A percentile compares a stretch with the other conserved stretches of the same genome.
Evolutionary conservation across 1,139 yeast genomes (phyloP).

Genomic region (Saccharomycopsis hybrid): DNA sequence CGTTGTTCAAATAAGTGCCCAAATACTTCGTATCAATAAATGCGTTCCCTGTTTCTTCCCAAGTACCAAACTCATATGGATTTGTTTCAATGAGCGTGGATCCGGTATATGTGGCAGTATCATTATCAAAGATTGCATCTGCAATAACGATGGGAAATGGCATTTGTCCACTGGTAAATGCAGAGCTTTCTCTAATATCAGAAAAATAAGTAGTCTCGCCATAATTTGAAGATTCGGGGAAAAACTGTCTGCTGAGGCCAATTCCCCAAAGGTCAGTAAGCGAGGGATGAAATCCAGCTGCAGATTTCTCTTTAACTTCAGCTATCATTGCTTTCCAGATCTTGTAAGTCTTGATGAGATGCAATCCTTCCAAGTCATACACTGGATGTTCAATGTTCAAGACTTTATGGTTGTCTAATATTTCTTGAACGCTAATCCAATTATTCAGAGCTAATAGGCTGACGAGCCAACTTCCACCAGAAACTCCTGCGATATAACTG

Average conservation of each 20-base stretch:
- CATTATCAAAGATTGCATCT: constrained; percentile 70
- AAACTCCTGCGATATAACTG: constrained; percentile 59
- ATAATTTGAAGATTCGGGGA: constrained; percentile 31
- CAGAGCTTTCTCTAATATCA: constrained; percentile 21
- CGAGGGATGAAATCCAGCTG: constrained; percentile 10
- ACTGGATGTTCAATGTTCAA: constrained; percentile 60
- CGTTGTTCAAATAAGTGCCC: constrained; percentile 60
- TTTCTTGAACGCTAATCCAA: constrained; percentile 51
- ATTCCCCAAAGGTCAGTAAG: constrained; percentile 19
- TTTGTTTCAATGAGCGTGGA: constrained; percentile 56
- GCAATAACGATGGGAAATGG: constrained; percentile 69
- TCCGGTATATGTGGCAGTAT: constrained; percentile 49
- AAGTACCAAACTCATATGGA: constrained; percentile 43
- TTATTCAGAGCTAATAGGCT: constrained; percentile 59
- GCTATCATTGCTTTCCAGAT: constrained; percentile 37
- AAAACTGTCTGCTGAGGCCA: constrained; percentile 12
- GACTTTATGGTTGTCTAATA: constrained; percentile 30
- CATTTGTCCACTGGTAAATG: constrained; percentile 54
- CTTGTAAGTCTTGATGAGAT: constrained; percentile 30
- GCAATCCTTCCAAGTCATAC: constrained; percentile 27
- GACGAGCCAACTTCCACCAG: constrained; percentile 74
- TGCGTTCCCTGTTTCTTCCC: constrained; percentile 40
- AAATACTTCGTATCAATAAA: constrained; percentile 53
- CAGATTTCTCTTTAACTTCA: constrained; percentile 10
- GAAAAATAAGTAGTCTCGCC: constrained; percentile 44